Percentiles rank a stretch among this genome's conserved stretches.
phyloP scores from a whole-genome alignment of 1,284 basidiomycete genomes.

The Ustilago crameri region DNA sequence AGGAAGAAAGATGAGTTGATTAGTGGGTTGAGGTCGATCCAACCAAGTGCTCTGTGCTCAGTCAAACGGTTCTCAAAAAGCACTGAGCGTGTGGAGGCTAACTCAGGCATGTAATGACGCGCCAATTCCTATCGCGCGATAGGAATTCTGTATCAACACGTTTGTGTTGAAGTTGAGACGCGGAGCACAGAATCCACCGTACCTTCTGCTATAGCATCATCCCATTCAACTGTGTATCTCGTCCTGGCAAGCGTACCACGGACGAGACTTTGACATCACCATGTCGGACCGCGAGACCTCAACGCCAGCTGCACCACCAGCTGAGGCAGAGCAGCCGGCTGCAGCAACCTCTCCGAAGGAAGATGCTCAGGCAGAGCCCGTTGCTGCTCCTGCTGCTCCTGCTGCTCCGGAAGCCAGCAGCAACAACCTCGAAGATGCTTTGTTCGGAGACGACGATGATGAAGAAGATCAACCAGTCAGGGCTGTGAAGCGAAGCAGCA shows the following conservation, averaged over 20 bases:
- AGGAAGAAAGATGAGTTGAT: too few species aligned
- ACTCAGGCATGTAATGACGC: constrained; percentile 1
- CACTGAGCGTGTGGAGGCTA: constrained; percentile 19
- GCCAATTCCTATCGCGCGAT: constrained; percentile 29
- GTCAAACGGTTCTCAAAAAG: too few species aligned
- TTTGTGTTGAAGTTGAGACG: constrained; percentile 5
- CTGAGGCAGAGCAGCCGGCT: neutral
- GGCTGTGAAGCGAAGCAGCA: constrained; percentile 11
- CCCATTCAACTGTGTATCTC: constrained; percentile 1
- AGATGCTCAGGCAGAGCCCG: neutral
- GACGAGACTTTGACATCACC: constrained; percentile 1
- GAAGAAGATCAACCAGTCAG: constrained; percentile 37
- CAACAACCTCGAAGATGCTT: constrained; percentile 38
- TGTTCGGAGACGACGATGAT: constrained; percentile 55
- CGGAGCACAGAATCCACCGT: constrained; percentile 10
- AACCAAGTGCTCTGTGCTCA: neutral
- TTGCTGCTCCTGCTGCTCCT: too few species aligned
- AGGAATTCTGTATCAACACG: constrained; percentile 17
- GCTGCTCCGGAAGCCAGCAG: constrained; percentile 2
- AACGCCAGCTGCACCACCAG: constrained; percentile 2
- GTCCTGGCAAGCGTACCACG: neutral
- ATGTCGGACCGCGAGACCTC: constrained; percentile 42
- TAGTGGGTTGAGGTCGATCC: neutral
- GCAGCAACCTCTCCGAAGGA: constrained; percentile 1
- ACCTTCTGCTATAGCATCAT: too few species aligned